phyloP scores from a whole-genome alignment of 495 filamentous ascomycete genomes.

The Jackrogersella multiformis region DNA sequence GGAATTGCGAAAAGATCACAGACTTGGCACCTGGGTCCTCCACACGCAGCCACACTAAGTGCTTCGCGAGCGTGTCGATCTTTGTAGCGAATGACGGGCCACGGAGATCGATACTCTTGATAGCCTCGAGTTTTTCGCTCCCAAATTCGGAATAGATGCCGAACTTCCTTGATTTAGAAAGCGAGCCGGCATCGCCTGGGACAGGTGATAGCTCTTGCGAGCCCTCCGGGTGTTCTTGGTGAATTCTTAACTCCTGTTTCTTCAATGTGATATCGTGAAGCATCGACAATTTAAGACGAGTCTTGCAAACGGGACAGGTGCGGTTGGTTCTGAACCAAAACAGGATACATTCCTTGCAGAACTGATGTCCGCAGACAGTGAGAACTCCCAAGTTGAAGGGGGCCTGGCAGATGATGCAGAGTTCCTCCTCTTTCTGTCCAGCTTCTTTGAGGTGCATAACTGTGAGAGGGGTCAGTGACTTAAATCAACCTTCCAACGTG shows the following conservation, averaged over 20 bases:
- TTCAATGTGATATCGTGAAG: conserved; percentile 87
- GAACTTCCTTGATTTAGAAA: conserved; percentile 38
- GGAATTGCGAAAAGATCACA: conserved; percentile 89
- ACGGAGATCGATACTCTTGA: conserved; percentile 80
- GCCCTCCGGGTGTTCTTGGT: conserved; percentile 65
- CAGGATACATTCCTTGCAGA: conserved; percentile 84
- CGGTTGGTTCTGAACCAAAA: conserved; percentile 73
- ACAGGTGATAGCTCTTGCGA: conserved; percentile 10
- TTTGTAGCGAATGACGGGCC: conserved; percentile 84
- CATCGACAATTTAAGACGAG: conserved; percentile 64
- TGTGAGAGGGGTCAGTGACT: conserved; percentile 38
- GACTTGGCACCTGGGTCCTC: conserved; percentile 89
- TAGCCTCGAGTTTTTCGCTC: conserved; percentile 74
- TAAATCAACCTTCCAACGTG: conserved; percentile 53
- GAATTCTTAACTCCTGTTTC: conserved; percentile 72
- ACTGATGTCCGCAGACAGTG: conserved; percentile 90
- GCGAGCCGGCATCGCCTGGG: conserved; percentile 7
- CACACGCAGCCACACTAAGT: conserved; percentile 83
- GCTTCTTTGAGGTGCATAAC: conserved; percentile 58
- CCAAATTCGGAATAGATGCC: conserved; percentile 82
- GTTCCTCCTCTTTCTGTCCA: conserved; percentile 66
- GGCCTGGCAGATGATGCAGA: conserved; percentile 83
- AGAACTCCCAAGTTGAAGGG: conserved; percentile 80
- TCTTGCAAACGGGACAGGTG: conserved; percentile 83
- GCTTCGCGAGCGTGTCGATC: conserved; percentile 81